These are phyloP conservation scores for Erythrophleum ivorense DNA, from an alignment of 331 rosid genomes.

Conservation along the genomic window DNA sequence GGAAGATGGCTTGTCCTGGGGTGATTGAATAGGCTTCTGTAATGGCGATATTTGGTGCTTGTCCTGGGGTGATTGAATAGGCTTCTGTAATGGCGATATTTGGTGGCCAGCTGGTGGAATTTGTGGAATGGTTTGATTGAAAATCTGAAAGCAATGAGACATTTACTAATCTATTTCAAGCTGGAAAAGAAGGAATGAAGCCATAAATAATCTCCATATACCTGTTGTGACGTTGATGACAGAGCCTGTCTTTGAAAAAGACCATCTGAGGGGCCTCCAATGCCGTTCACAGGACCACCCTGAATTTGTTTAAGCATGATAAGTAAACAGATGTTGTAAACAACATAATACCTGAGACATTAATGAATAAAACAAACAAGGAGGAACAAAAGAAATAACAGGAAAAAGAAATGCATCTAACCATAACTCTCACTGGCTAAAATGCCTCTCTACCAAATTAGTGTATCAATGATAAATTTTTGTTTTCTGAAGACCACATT, in stretches of 20 bases:
- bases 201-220: conserved; percentile 34
- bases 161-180: conserved; percentile 35
- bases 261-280: conserved; percentile 58
- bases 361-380: background rate
- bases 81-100: conserved; percentile 66
- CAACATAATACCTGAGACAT: conserved; percentile 1
- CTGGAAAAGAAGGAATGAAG: conserved; percentile 26
- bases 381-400: conserved; percentile 4
- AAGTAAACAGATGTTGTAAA: conserved; percentile 35
- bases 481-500: background rate
- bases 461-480: background rate
- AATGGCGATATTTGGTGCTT: no score
- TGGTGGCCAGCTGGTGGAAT: conserved; percentile 65
- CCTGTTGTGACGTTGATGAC: conserved; percentile 69
- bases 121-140: conserved; percentile 62
- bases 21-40: no score
- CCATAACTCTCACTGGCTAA: background rate
- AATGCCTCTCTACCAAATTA: background rate
- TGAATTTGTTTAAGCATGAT: conserved; percentile 41
- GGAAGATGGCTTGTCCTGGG: conserved; percentile 70
- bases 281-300: conserved; percentile 64
- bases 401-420: background rate
- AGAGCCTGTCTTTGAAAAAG: conserved; percentile 51
- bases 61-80: conserved; percentile 73
- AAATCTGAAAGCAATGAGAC: conserved; percentile 56